Base-by-base conservation (phyloP, 495 filamentous ascomycete species). In the Penicillium egyptiacum region DNA sequence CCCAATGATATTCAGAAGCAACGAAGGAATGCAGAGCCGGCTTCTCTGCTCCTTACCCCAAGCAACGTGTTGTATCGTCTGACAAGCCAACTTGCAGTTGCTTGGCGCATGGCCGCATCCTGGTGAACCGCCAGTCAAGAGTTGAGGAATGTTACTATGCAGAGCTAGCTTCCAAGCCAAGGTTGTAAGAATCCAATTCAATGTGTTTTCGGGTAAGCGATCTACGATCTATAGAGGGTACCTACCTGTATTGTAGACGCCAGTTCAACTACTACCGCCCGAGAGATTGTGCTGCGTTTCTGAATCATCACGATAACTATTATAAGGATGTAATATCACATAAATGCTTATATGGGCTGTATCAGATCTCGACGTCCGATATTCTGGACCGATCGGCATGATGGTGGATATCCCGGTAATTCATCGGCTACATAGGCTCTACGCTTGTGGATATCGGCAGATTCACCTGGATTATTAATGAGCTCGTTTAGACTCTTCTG, bases 361-460 rank as follows among this genome's bases (percentile, higher is more conserved):
- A 40, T 4, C 2, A 19, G 55, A 52, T 63, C 40, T 47, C 44
- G 42, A 19, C 47, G 59, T 55, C 58, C 58, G 56, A 54, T 44
- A 7, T 44, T 30, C 41, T 52, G 17, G 58, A 30, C 61, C 56
- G 56, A 61, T 41, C 44, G n/a, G 9, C 33, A 20, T 20, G 0
- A n/a, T 17, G 37, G 25, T 50, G 60, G 46, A 56, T 50, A 50
- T 52, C 7, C 45, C 65, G 59, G 62, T 43, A 56, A 62, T 40
- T 41, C 39, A 22, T 65, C 65, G 65, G 65, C 57, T 67, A 65
- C 53, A n/a, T 12, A 26, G 2, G 6, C 43, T 1, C 12, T 19
- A 50, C 65, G 65, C 62, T 65, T 61, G 51, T 61, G 23, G 37
- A 19, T 51, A 26, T 63, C 62, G 65, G 65, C 62, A 67, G 50